Conservation (phyloP, 169 alveolate species). For the Plasmodium chabaudi region DNA sequence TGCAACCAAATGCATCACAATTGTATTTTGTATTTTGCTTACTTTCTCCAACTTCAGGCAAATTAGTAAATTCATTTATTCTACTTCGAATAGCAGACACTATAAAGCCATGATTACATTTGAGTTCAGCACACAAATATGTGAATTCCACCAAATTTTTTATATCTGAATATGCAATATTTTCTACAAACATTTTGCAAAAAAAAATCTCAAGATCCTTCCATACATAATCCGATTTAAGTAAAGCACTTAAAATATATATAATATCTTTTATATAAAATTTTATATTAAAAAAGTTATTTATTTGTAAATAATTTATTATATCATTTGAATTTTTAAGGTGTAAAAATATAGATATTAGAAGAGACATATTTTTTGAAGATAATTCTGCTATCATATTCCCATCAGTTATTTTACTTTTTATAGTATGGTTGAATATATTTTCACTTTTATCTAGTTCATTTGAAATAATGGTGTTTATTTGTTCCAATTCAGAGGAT, state of each 20-base stretch:
- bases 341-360: conserved; percentile 46
- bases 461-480: not conserved
- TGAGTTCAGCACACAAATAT: conserved; percentile 69
- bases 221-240: conserved; percentile 21
- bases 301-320: conserved; percentile 41
- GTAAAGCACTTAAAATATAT: conserved; percentile 50
- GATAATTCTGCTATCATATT: conserved; percentile 21
- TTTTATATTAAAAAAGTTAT: conserved; percentile 18
- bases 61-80: not conserved
- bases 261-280: conserved; percentile 63
- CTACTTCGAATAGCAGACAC: conserved; percentile 14
- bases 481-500: not conserved
- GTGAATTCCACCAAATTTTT: conserved; percentile 61
- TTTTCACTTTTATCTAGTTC: conserved; percentile 23
- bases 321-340: conserved; percentile 38
- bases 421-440: conserved; percentile 25
- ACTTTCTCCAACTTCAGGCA: not conserved
- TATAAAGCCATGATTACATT: conserved; percentile 22
- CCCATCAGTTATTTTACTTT: conserved; percentile 20
- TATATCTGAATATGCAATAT: conserved; percentile 36
- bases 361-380: conserved; percentile 67
- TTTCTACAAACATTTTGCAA: conserved; percentile 51
- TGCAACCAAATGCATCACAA: not conserved
- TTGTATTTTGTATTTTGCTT: not conserved
- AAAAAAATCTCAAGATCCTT: conserved; percentile 12